Evolutionary conservation across 352 stramenopile species (phyloP).

Genomic region (Globisporangium splendens): DNA sequence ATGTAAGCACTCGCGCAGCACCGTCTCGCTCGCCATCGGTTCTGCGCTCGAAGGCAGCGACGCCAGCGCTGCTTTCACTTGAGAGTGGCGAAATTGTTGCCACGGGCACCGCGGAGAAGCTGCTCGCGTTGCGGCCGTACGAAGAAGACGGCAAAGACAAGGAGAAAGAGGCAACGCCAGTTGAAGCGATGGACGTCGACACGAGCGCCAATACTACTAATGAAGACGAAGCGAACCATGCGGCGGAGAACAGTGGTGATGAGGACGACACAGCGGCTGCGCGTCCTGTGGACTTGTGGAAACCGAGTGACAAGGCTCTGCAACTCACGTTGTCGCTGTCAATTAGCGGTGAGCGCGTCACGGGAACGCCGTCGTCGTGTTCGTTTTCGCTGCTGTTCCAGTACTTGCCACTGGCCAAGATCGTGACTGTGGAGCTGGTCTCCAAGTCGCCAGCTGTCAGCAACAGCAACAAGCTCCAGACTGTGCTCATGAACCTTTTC

Average conservation of each 20-base stretch:
- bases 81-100: constrained; percentile 44
- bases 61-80: neutral
- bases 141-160: constrained; percentile 13
- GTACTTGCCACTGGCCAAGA: constrained; percentile 46
- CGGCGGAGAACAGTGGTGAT: constrained; percentile 11
- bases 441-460: constrained; percentile 7
- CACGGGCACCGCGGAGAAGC: constrained; percentile 35
- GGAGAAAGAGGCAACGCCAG: constrained; percentile 5
- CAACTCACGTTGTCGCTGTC: constrained; percentile 39
- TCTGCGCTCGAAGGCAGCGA: constrained; percentile 16
- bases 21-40: constrained; percentile 55
- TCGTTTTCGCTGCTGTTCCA: constrained; percentile 62
- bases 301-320: constrained; percentile 48
- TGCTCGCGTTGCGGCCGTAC: constrained; percentile 39
- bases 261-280: constrained; percentile 5
- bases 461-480: constrained; percentile 10
- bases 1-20: constrained; percentile 14
- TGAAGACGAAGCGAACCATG: constrained; percentile 18
- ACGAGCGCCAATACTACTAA: constrained; percentile 21
- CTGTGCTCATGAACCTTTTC: constrained; percentile 58
- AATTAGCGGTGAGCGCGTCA: constrained; percentile 30
- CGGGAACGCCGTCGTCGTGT: constrained; percentile 17
- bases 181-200: constrained; percentile 32
- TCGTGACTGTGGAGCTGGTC: constrained; percentile 56
- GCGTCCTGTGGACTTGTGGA: constrained; percentile 36